Evolutionary conservation across 768 basidiomycete genomes (phyloP).

Genomic region (Suillus plorans): DNA sequence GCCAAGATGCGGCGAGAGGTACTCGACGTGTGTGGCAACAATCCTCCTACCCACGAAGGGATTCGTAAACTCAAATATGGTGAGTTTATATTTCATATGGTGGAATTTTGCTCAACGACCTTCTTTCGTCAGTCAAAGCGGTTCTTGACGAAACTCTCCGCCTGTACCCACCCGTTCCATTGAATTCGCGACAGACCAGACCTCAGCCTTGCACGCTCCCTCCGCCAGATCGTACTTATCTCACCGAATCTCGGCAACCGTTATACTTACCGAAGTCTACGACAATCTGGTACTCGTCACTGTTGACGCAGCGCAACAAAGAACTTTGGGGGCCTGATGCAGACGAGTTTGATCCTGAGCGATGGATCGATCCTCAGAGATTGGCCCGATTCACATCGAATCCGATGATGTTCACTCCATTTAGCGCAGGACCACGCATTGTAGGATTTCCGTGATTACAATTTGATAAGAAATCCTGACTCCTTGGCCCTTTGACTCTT

Average conservation of each 20-base stretch:
- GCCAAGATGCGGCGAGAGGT: slow-evolving; percentile 60
- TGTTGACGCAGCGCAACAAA: slow-evolving; percentile 66
- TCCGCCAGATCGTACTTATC: slow-evolving; percentile 48
- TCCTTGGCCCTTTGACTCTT: slow-evolving; percentile 8
- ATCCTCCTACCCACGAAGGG: slow-evolving; percentile 52
- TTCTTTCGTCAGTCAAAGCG: slow-evolving; percentile 53
- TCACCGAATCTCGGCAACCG: slow-evolving; percentile 34
- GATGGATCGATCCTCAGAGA: slow-evolving; percentile 69
- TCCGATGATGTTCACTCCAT: slow-evolving; percentile 71
- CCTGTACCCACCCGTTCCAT: slow-evolving; percentile 76
- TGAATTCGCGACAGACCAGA: slow-evolving; percentile 65
- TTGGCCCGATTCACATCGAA: slow-evolving; percentile 50
- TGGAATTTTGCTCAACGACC: slow-evolving; percentile 9
- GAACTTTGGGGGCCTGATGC: slow-evolving; percentile 76
- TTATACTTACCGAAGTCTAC: slow-evolving; percentile 61
- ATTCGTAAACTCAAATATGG: slow-evolving; percentile 67
- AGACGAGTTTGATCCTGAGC: slow-evolving; percentile 73
- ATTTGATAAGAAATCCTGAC: background rate
- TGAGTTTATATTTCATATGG: slow-evolving; percentile 32
- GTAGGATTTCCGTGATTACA: slow-evolving; percentile 26
- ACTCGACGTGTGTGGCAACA: slow-evolving; percentile 50
- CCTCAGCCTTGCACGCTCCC: slow-evolving; percentile 50
- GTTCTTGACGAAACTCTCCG: slow-evolving; percentile 79
- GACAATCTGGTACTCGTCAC: slow-evolving; percentile 56
- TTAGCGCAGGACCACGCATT: slow-evolving; percentile 67